Base-by-base conservation (phyloP, 2,329 filamentous ascomycete genomes). In the Ophiocordyceps camponoti-leonardi region DNA sequence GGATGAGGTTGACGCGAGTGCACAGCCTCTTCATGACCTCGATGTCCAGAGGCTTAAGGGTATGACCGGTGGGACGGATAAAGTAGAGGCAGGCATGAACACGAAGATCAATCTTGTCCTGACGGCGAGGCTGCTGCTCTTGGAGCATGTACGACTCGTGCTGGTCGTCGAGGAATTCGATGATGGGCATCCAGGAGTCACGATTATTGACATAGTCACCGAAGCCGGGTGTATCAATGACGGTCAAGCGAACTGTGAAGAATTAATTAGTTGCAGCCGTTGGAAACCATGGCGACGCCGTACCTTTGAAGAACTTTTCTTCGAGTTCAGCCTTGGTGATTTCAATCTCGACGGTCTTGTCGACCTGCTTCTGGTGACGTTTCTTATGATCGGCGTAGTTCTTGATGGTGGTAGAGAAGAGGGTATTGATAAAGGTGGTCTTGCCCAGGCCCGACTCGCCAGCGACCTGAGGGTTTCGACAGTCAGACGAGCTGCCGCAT, bases 221-320 rank as follows among this genome's bases (percentile, higher is more conserved):
- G 62, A 98, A 98, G 57, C 92, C 92, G 58, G 92, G 92, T 52
- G 92, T 98, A 66, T 98, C 92, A 64, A 98, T 98, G 60, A 98
- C 92, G 53, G 92, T 98, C 61, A 98, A 72, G 63, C 92, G 92
- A 64, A 98, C 92, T 96, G 61, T 45, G 49, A 42, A 46, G 33
- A 44, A 45, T 23, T 31, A 56, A 53, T 48, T 44, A 41, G 37
- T 44, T 44, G 37, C 20, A 16, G 8, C 20, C 13, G 16, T 26
- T 3, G 16, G 11, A 37, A 16, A 10, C 16, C 18, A 6, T 37
- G 35, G n/a, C 8, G 8, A 37, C n/a, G 35, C 4, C 61, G 47
- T 72, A 95, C 90, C 90, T 78, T 98, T 98, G 83, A 98, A 98
- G 77, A 98, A 98, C 75, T 98, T 98, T 82, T 98, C 92, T 72